These are phyloP conservation scores for Brassica incana DNA, from an alignment of 345 rosid species.

Conservation along the genomic window DNA sequence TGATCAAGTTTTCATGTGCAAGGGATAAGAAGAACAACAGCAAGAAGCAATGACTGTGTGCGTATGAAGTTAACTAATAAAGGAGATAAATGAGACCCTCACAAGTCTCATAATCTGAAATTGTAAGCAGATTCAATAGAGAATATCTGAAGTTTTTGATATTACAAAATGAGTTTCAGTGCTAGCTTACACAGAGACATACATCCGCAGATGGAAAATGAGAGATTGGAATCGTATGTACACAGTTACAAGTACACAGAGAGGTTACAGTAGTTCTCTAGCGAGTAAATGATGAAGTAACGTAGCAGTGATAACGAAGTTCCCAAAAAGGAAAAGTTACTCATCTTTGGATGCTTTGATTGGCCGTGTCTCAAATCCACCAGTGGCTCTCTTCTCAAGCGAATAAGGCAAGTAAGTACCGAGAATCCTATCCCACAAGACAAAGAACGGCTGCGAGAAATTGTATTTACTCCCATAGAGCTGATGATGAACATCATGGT, in stretches of 20 bases:
- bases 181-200: constrained; percentile 29
- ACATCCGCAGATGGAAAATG: constrained; percentile 7
- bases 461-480: constrained; percentile 77
- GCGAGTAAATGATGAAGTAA: constrained; percentile 15
- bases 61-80: not conserved
- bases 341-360: constrained; percentile 50
- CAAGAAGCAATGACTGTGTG: constrained; percentile 26
- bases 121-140: constrained; percentile 10
- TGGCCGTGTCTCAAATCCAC: constrained; percentile 71
- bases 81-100: not conserved
- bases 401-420: constrained; percentile 76
- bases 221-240: constrained; percentile 27
- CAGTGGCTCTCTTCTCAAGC: constrained; percentile 64
- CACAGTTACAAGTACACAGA: constrained; percentile 29
- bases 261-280: constrained; percentile 22
- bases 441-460: constrained; percentile 81
- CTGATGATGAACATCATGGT: constrained; percentile 84
- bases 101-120: not conserved
- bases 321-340: constrained; percentile 24
- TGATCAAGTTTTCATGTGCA: not conserved
- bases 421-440: constrained; percentile 71
- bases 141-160: constrained; percentile 11
- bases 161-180: constrained; percentile 14
- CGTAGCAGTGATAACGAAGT: constrained; percentile 11
- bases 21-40: constrained; percentile 14